Conservation (phyloP, 306 rosid genomes). For the Adenanthera pavonina region DNA sequence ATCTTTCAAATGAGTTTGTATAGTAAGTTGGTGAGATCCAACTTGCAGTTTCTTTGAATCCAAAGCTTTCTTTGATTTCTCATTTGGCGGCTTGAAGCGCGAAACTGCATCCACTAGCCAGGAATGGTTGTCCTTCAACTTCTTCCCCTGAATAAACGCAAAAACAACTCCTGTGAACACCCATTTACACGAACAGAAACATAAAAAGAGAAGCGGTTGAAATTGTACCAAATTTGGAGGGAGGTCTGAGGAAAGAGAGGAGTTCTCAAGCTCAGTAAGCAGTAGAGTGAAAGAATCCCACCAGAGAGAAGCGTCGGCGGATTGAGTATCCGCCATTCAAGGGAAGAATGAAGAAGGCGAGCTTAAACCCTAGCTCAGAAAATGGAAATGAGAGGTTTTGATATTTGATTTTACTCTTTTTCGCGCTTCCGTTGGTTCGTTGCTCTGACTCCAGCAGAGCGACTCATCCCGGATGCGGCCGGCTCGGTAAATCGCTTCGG, state of each 20-base stretch:
- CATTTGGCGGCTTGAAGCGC: slow-evolving; percentile 71
- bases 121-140: slow-evolving; percentile 71
- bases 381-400: slow-evolving; percentile 39
- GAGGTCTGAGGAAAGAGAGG: slow-evolving; percentile 66
- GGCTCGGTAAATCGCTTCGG: not conserved
- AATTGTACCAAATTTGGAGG: slow-evolving; percentile 67
- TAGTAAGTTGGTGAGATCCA: slow-evolving; percentile 63
- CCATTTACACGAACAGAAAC: not conserved
- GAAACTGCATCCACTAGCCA: slow-evolving; percentile 76
- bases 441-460: not conserved
- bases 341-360: slow-evolving; percentile 22
- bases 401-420: slow-evolving; percentile 42
- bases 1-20: slow-evolving; percentile 71
- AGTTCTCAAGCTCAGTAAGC: slow-evolving; percentile 75
- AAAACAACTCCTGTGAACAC: slow-evolving; percentile 28
- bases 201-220: not conserved
- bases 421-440: slow-evolving; percentile 54
- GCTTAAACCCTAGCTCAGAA: slow-evolving; percentile 47
- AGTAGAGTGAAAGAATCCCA: slow-evolving; percentile 86
- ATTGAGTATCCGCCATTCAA: slow-evolving; percentile 63
- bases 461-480: not conserved
- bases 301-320: slow-evolving; percentile 84
- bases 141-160: slow-evolving; percentile 57
- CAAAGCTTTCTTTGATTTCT: slow-evolving; percentile 76
- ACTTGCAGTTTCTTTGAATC: slow-evolving; percentile 63